Evolutionary conservation across 768 basidiomycete species (phyloP).

Genomic region (Pleurotus eryngii): DNA sequence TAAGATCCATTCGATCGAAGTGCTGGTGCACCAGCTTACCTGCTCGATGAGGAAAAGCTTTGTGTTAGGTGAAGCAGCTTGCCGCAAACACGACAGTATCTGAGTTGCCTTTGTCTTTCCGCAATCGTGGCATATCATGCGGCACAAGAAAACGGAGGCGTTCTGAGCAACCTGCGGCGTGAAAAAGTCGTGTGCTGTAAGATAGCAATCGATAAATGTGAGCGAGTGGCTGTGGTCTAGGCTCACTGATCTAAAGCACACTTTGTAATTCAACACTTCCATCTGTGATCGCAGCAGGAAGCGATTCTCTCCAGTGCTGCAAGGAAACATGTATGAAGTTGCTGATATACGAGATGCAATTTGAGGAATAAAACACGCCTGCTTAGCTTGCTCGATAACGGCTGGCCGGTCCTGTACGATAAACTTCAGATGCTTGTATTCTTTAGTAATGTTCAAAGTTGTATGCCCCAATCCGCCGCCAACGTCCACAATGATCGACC

Average conservation of each 20-base stretch:
- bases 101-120: conserved; percentile 16
- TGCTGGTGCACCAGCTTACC: not conserved
- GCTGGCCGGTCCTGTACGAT: conserved; percentile 33
- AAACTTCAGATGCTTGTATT: conserved; percentile 20
- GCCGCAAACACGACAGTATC: conserved; percentile 22
- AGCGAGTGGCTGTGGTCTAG: not conserved
- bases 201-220: not conserved
- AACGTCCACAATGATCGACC: conserved; percentile 26
- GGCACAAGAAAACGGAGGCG: conserved; percentile 24
- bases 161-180: conserved; percentile 22
- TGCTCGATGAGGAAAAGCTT: conserved; percentile 25
- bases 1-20: not conserved
- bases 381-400: conserved; percentile 21
- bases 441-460: conserved; percentile 25
- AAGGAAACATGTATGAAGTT: not conserved
- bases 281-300: conserved; percentile 20
- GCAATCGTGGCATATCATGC: conserved; percentile 32
- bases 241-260: not conserved
- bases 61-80: conserved; percentile 18
- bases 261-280: conserved; percentile 26
- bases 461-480: conserved; percentile 33
- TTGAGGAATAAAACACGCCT: conserved; percentile 12
- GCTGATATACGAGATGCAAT: no score
- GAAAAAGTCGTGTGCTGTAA: conserved; percentile 28
- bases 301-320: conserved; percentile 24